These are phyloP conservation scores for Citrus medica DNA, from an alignment of 345 rosid genomes.

Conservation along the genomic window DNA sequence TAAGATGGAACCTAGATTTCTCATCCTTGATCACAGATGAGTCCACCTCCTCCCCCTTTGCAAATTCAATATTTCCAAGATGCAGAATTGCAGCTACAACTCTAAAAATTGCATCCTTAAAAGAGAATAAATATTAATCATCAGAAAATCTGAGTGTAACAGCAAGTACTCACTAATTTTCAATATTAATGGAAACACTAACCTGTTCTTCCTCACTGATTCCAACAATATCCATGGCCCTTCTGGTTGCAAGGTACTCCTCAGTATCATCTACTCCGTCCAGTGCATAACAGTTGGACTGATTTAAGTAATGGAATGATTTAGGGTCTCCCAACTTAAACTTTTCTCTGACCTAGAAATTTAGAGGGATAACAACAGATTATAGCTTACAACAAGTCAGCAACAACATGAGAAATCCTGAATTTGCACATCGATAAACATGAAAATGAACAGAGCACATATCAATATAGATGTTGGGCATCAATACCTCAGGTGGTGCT, in stretches of 20 bases:
- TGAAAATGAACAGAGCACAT: conserved; percentile 9
- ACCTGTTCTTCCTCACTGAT: conserved; percentile 98
- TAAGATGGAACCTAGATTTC: conserved; percentile 84
- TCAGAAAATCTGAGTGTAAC: conserved; percentile 16
- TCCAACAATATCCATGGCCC: conserved; percentile 99
- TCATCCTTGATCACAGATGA: conserved; percentile 93
- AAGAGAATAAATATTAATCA: conserved; percentile 30
- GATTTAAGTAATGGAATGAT: conserved; percentile 86
- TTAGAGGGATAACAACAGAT: conserved; percentile 11
- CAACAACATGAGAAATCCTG: not conserved
- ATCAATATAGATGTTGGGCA: conserved; percentile 6
- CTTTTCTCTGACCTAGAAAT: conserved; percentile 72
- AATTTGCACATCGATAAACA: conserved; percentile 6
- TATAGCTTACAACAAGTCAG: conserved; percentile 1
- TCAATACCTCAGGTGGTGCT: conserved; percentile 88
- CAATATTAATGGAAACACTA: conserved; percentile 24
- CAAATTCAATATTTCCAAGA: conserved; percentile 91
- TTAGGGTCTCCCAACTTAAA: conserved; percentile 70
- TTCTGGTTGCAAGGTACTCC: conserved; percentile 93
- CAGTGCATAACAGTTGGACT: conserved; percentile 72
- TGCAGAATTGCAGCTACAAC: conserved; percentile 97
- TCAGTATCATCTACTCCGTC: conserved; percentile 87
- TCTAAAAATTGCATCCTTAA: conserved; percentile 82
- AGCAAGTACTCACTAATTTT: conserved; percentile 12
- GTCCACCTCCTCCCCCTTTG: conserved; percentile 84